Base-by-base conservation (phyloP, 139 green algal genomes). In the Yamagishiella unicocca region DNA sequence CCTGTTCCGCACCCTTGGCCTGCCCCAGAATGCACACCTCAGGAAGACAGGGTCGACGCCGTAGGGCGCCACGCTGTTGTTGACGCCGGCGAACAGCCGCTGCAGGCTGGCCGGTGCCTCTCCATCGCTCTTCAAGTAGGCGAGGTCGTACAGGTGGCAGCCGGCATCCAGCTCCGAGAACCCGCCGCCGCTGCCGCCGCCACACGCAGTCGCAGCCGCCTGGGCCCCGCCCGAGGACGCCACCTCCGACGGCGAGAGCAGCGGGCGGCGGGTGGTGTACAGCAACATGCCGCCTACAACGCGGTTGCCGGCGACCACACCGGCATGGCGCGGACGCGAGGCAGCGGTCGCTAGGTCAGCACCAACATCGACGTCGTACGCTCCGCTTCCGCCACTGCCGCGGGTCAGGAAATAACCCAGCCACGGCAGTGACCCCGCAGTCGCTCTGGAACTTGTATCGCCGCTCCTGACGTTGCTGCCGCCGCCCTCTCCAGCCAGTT, bases 41-140 rank as follows among this genome's bases (percentile, higher is more conserved):
- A 93, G 79, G 72, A 93, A 91, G 0, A 84, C 80, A 25, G 90
- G 87, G 67, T 93, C 90, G 7, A 93, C 84, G 9, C 87, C 90
- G 42, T 93, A 93, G 0, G 90, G 88, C 27, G 66, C 70, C 0
- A 88, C 3, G 21, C 73, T 75, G 53, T 86, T 71, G 31, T 72
- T 70, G 17, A 80, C 40, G 24, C 29, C 83, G 2, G 46, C 78
- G 61, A 89, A 93, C 66, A 91, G 83, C 40, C 73, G 70, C 40
- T 37, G 50, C 53, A 88, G 71, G 35, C 45, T 33, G 27, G 6
- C 33, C 24, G 68, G 5, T 0, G 35, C 54, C 46, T 6, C 42
- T 8, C 1, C 14, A 22, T 17, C 31, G 25, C 24, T 27, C 12
- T 35, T 3, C 43, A 50, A 2, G 7, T 87, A 82, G 8, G 77